Conservation (phyloP, 805 yeast genomes). For the Wickerhamiella azymoides region DNA sequence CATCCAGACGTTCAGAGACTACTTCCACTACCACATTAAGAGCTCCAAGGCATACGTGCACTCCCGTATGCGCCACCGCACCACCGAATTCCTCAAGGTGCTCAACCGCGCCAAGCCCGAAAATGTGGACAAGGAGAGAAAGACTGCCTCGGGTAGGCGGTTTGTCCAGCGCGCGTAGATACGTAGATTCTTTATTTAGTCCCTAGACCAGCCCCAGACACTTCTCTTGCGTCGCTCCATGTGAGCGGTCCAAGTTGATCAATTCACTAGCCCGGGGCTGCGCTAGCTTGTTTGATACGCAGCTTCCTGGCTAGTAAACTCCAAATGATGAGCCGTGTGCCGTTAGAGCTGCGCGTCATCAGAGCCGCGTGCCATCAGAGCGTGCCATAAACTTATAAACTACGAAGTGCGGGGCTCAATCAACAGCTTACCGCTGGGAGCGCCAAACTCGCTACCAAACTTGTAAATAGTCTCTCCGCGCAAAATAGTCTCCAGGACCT, state of each 20-base stretch:
- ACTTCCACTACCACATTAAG: slow-evolving; percentile 97
- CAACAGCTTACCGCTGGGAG: slow-evolving; percentile 11
- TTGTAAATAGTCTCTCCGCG: slow-evolving; percentile 54
- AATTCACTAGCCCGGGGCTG: too few relatives aligned
- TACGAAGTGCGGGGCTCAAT: slow-evolving; percentile 12
- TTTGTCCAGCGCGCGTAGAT: slow-evolving; percentile 23
- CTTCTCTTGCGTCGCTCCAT: too few relatives aligned
- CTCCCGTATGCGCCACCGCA: slow-evolving; percentile 94
- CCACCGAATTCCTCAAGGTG: slow-evolving; percentile 83
- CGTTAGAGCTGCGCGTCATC: too few relatives aligned
- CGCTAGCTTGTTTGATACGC: too few relatives aligned
- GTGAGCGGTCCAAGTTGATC: too few relatives aligned
- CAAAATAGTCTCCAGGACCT: slow-evolving; percentile 64
- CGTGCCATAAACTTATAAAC: too few relatives aligned
- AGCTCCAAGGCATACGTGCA: slow-evolving; percentile 98
- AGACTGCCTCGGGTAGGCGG: slow-evolving; percentile 61
- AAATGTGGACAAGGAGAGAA: slow-evolving; percentile 61
- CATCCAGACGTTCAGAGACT: slow-evolving; percentile 83
- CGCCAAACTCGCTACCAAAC: slow-evolving; percentile 12
- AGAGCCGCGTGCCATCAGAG: too few relatives aligned
- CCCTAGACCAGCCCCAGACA: not conserved
- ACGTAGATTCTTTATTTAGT: not conserved
- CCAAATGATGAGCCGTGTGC: too few relatives aligned
- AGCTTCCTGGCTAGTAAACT: too few relatives aligned
- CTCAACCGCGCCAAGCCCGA: slow-evolving; percentile 96